Evolutionary conservation across 2,329 filamentous ascomycete species (phyloP).

Genomic region (Pseudogymnoascus sp.): DNA sequence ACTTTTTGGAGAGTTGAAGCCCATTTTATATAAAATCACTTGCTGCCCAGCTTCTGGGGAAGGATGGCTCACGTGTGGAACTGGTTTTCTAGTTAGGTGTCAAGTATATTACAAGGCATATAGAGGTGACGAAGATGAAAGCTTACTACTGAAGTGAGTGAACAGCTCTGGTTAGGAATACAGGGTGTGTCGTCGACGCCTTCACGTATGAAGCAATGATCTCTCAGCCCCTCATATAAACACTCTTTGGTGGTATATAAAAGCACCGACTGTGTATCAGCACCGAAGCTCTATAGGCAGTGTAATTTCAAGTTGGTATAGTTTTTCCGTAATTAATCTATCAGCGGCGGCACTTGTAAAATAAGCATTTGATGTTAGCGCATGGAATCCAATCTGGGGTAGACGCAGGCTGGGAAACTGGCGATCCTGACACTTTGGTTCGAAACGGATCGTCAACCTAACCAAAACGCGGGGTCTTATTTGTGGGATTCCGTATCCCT

Average conservation of each 20-base stretch:
- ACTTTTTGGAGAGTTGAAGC: neutral
- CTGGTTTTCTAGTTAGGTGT: conserved; percentile 5
- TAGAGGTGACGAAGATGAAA: neutral
- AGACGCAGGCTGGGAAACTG: neutral
- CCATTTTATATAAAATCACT: neutral
- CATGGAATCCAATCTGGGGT: neutral
- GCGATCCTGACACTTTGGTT: neutral
- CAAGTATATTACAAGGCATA: conserved; percentile 2
- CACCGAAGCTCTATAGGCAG: neutral
- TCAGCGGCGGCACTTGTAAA: conserved; percentile 3
- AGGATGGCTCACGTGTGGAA: neutral
- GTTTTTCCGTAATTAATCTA: conserved; percentile 8
- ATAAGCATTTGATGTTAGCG: neutral
- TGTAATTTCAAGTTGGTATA: neutral
- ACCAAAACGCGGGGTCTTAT: conserved; percentile 2
- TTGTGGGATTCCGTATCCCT: conserved; percentile 7
- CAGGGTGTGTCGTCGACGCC: neutral
- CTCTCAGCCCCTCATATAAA: neutral
- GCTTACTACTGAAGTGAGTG: neutral
- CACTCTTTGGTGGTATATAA: neutral
- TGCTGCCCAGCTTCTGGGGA: neutral
- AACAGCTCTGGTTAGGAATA: neutral
- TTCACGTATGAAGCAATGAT: neutral
- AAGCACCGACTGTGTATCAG: conserved; percentile 1
- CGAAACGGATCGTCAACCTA: neutral